Conservation (phyloP, 73 alveolate species). For the Tetrahymena borealis region DNA sequence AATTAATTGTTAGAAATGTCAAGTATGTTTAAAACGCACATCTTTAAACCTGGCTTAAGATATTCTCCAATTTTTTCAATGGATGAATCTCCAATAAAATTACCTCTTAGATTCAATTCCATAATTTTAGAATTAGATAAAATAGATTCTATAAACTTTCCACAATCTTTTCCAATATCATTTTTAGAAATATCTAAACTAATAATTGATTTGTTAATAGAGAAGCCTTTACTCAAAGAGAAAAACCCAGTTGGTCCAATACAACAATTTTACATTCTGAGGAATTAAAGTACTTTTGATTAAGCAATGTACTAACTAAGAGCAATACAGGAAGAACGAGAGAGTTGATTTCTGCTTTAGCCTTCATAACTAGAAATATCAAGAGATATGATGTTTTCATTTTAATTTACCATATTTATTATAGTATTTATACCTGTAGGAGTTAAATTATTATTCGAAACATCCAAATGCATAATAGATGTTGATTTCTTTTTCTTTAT, state of each 20-base stretch:
- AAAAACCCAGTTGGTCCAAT: not conserved
- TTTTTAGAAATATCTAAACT: not conserved
- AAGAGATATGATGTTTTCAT: not conserved
- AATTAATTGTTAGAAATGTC: not conserved
- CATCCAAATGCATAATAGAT: not conserved
- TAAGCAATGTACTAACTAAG: not conserved
- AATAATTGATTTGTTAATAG: not conserved
- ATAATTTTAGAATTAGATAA: not conserved
- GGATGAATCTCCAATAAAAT: not conserved
- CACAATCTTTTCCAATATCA: not conserved
- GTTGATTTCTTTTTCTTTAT: not conserved
- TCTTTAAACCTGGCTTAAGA: not conserved
- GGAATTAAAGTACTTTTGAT: not conserved
- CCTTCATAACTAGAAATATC: not conserved
- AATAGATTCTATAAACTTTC: not conserved
- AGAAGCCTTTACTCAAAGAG: not conserved
- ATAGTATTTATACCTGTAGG: not conserved
- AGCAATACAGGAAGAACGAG: not conserved
- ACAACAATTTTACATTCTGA: not conserved
- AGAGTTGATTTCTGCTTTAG: not conserved
- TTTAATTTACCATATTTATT: not conserved
- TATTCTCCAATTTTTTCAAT: not conserved
- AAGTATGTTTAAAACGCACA: not conserved
- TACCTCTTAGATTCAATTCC: not conserved
- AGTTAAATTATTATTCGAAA: not conserved